Base-by-base conservation (phyloP, 116 monocot genomes). In the Dioscorea cayenensis region DNA sequence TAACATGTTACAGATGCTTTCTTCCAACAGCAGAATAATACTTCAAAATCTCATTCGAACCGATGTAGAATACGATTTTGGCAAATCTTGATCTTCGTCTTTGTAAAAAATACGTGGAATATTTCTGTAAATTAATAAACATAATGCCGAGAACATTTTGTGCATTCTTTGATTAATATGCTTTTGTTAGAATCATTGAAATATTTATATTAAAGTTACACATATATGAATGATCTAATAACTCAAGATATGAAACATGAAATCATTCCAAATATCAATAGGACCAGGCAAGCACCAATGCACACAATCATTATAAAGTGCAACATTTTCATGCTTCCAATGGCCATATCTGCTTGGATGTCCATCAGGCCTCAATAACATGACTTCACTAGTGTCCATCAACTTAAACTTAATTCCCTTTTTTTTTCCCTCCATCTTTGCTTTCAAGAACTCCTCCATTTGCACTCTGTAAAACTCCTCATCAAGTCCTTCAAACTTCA, bases 261-360 rank as follows among this genome's bases (percentile, higher is more conserved):
- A 73, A 67, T 83, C 76, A 51, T 78, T 79, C 83, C 82, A 85
- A 6, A 75, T 51, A 50, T 86, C 90, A 23, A 85, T 65, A 3
- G 82, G 81, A 21, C 80, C 85, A 0, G 89, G 85, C 20, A 89
- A 50, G 38, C 89, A 89, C 85, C 88, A 88, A 59, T 88, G 88
- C 59, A 89, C 85, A 32, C 89, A 89, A 49, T 84, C 86, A 32
- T 83, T 79, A 55, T 84, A 85, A 60, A 92, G 14, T 3, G 71
- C 69, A 43, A 72, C 64, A 3, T 78, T 66, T 69, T 80, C 77
- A 19, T 68, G 63, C 29, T 70, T 73, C 84, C 76, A 68, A 37
- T 77, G 82, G 66, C 78, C 81, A 63, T 94, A 94, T 19, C 78
- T 51, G 60, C 88, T 84, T 19, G 92, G 92, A 28, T 92, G 92